Conservation (phyloP, 2,329 filamentous ascomycete species). For the Anthostomella pinea region DNA sequence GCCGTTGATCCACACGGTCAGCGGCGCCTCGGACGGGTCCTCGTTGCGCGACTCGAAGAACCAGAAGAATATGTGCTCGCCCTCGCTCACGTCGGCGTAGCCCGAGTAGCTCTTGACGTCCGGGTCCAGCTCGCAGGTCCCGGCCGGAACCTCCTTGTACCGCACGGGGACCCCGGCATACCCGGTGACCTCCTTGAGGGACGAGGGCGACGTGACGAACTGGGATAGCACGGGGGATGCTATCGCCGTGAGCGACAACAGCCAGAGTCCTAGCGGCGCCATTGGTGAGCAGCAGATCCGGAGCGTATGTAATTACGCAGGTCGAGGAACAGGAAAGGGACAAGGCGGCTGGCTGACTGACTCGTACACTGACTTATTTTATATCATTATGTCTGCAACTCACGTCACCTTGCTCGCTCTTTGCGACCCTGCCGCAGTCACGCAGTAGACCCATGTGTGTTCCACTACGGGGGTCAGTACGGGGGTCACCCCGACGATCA, state of each 20-base stretch:
- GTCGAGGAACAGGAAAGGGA: too few species aligned
- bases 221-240: conserved; percentile 21
- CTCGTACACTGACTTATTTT: too few species aligned
- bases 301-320: too few species aligned
- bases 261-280: conserved; percentile 17
- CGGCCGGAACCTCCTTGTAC: conserved; percentile 46
- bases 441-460: too few species aligned
- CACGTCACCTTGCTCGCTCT: too few species aligned
- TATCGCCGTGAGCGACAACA: conserved; percentile 19
- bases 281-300: conserved; percentile 11
- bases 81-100: conserved; percentile 39
- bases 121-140: conserved; percentile 43
- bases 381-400: too few species aligned
- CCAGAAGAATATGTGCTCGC: conserved; percentile 45
- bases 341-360: too few species aligned
- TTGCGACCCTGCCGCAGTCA: too few species aligned
- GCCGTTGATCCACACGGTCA: conserved; percentile 53
- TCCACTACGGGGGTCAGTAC: too few species aligned
- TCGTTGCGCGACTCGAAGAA: conserved; percentile 48
- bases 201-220: conserved; percentile 28
- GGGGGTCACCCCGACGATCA: too few species aligned
- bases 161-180: conserved; percentile 39
- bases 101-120: conserved; percentile 41
- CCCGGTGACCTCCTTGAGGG: conserved; percentile 26
- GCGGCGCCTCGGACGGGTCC: conserved; percentile 42